Evolutionary conservation across 31 red algal genomes (phyloP).

Genomic region (Porphyra umbilicalis): DNA sequence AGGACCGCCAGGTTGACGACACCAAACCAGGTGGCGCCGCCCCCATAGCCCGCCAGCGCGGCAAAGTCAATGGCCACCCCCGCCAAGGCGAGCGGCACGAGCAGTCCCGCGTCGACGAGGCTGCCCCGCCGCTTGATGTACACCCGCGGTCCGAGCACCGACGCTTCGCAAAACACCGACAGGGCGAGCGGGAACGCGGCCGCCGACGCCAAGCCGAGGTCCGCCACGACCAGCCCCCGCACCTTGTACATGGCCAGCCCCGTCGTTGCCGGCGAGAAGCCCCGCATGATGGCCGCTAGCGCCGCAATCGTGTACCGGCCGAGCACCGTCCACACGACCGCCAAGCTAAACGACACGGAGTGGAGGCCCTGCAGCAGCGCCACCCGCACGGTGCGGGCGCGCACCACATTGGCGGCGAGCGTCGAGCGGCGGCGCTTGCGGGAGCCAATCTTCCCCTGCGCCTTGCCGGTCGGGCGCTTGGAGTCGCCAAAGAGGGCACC

Average conservation of each 20-base stretch:
- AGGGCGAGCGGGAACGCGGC: constrained; percentile 37
- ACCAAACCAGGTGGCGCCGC: constrained; percentile 22
- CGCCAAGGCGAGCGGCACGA: constrained; percentile 36
- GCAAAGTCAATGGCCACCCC: constrained; percentile 31
- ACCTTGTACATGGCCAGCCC: constrained; percentile 45
- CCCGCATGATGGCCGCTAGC: constrained; percentile 14
- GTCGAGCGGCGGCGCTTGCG: background rate
- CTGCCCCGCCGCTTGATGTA: constrained; percentile 39
- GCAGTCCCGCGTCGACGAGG: constrained; percentile 57
- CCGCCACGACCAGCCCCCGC: constrained; percentile 22
- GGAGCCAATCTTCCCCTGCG: background rate
- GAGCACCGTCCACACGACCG: constrained; percentile 55
- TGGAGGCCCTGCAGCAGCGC: constrained; percentile 22
- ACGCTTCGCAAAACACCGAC: constrained; percentile 53
- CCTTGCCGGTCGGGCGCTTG: background rate
- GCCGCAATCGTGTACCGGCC: constrained; percentile 30
- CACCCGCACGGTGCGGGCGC: background rate
- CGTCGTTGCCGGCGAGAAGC: background rate
- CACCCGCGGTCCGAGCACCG: constrained; percentile 15
- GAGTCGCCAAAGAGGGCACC: background rate
- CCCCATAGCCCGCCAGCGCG: constrained; percentile 27
- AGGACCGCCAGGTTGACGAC: constrained; percentile 38
- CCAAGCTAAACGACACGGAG: constrained; percentile 61
- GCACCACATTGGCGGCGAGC: background rate
- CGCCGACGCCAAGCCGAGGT: constrained; percentile 21